Evolutionary conservation across 2,329 filamentous ascomycete species (phyloP), one percentile per base, ranked within the genome.

Genomic region (Camillea tinctor): DNA sequence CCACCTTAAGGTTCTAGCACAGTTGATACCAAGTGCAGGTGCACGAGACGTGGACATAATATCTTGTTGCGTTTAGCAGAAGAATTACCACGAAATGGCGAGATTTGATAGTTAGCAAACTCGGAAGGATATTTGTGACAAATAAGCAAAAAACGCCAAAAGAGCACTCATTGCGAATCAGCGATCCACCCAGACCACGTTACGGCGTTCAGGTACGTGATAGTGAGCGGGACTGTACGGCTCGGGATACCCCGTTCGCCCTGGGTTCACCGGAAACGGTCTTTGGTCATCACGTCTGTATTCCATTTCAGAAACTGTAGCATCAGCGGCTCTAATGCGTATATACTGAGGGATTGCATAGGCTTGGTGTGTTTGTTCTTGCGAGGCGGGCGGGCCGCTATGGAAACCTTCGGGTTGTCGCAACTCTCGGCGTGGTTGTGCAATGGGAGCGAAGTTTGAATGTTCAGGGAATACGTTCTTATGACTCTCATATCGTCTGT

Each of bases 141-240:
- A 15, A 44, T n/a, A 44, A n/a, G 36, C 15, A 11, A n/a, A 15
- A 15, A 3, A n/a, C 17, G 17, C 13, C 17, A 1, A 15, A 44
- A 44, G n/a, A 44, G 36, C 36, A n/a, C 36, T 44, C n/a, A 15
- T 44, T 9, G 17, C 13, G 13, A n/a, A 44, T 44, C 36, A 44
- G 17, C n/a, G 36, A 44, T 69, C 68, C 20, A 69, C 65, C 60
- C 65, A 68, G 44, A 72, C 60, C 36, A 70, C 60, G 50, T 66
- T 63, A 52, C 59, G 66, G 23, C 57, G 64, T 48, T 66, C 61
- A 19, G 56, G 62, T n/a, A 60, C 24, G 19, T 64, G 56, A 49
- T 63, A 62, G 26, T 58, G 60, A 57, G 65, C 30, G 4, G 62
- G 55, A 30, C 49, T 61, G n/a, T 61, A 59, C 5, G 53, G 57